A percentile compares a stretch with the other conserved stretches of the same genome.
Conservation (phyloP, 768 basidiomycete genomes). For the Russula emetica region DNA sequence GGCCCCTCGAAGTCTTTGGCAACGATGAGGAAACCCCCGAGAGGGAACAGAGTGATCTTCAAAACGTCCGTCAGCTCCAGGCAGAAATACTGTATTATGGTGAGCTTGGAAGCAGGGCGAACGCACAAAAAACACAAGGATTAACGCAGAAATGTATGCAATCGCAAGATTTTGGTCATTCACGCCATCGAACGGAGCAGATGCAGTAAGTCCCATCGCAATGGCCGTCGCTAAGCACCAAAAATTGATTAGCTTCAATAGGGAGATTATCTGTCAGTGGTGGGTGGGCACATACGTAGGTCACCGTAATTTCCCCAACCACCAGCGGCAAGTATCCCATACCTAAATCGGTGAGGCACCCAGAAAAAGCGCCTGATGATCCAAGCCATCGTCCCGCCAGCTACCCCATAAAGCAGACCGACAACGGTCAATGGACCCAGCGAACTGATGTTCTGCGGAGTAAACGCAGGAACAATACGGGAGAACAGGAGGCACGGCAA, state of each 20-base stretch:
- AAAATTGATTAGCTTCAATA: not conserved
- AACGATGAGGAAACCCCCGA: slow-evolving; percentile 53
- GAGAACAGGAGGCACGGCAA: slow-evolving; percentile 66
- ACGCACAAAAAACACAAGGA: slow-evolving; percentile 56
- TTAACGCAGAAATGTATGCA: slow-evolving; percentile 60
- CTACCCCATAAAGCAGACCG: slow-evolving; percentile 52
- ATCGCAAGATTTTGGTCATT: slow-evolving; percentile 57
- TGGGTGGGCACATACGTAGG: slow-evolving; percentile 52
- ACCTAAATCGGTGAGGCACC: slow-evolving; percentile 73
- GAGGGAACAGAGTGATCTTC: slow-evolving; percentile 62
- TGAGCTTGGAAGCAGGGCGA: not conserved
- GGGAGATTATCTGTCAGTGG: not conserved
- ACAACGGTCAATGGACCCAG: slow-evolving; percentile 60
- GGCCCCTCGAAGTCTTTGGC: slow-evolving; percentile 62
- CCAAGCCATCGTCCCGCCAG: slow-evolving; percentile 54
- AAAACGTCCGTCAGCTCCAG: not conserved
- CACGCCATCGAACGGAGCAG: slow-evolving; percentile 55
- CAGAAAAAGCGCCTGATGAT: slow-evolving; percentile 60
- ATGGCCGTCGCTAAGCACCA: slow-evolving; percentile 54
- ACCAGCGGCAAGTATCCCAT: slow-evolving; percentile 65
- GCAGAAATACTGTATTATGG: not conserved
- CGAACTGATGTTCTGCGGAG: slow-evolving; percentile 49
- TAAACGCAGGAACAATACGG: slow-evolving; percentile 66
- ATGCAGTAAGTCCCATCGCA: slow-evolving; percentile 55
- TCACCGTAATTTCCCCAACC: slow-evolving; percentile 68